Conservation (phyloP, 257 asterid genomes). For the Ocimum tenuiflorum region DNA sequence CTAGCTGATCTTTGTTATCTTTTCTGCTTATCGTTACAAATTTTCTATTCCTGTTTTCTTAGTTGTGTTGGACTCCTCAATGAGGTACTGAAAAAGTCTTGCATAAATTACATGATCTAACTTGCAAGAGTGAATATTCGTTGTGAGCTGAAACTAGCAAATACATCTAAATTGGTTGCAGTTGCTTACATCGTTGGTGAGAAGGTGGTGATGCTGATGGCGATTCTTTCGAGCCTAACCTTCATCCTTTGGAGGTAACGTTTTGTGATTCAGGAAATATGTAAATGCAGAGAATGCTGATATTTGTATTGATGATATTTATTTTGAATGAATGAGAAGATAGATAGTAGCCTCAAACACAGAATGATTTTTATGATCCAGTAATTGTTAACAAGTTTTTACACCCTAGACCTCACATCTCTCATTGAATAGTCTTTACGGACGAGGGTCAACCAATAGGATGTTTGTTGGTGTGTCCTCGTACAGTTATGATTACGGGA, state of each 20-base stretch:
- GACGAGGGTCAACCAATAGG: too few relatives aligned
- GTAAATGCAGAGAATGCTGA: slow-evolving; percentile 18
- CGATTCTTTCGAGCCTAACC: not conserved
- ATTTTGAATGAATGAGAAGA: not conserved
- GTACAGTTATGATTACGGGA: too few relatives aligned
- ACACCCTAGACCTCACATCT: too few relatives aligned
- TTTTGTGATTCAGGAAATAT: slow-evolving; percentile 17
- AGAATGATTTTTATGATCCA: too few relatives aligned
- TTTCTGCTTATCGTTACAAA: not conserved
- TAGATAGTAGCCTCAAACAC: not conserved
- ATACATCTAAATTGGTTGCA: slow-evolving; percentile 41
- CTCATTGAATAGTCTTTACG: too few relatives aligned
- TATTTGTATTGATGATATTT: not conserved
- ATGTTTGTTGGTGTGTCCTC: too few relatives aligned
- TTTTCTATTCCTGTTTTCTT: not conserved
- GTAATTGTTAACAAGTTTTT: too few relatives aligned
- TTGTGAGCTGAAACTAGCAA: too few relatives aligned
- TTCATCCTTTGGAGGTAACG: slow-evolving; percentile 16
- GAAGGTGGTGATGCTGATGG: slow-evolving; percentile 60
- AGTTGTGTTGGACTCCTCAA: not conserved
- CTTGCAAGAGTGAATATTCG: too few relatives aligned
- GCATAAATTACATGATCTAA: too few relatives aligned
- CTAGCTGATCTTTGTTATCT: not conserved
- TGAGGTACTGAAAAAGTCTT: too few relatives aligned
- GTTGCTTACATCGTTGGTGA: slow-evolving; percentile 78